These are phyloP conservation scores for Tuber umbilicatum DNA, from an alignment of 495 filamentous ascomycete species.

Conservation along the genomic window DNA sequence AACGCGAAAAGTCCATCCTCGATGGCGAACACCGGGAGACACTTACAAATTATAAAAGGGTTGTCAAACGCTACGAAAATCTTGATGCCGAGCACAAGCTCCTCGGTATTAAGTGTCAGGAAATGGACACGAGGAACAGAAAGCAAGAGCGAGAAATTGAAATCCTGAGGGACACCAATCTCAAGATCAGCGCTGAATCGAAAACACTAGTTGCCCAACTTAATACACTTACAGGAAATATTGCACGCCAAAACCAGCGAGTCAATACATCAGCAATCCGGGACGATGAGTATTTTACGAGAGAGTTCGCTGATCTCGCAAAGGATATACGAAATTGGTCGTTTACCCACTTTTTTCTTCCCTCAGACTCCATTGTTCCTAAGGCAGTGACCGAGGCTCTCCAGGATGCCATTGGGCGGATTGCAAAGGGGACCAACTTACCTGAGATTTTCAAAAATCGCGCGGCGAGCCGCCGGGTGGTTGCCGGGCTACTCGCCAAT, in stretches of 20 bases:
- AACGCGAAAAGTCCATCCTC: not conserved
- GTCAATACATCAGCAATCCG: not conserved
- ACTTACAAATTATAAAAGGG: too few species aligned
- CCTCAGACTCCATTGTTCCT: not conserved
- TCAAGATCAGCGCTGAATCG: not conserved
- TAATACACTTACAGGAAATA: not conserved
- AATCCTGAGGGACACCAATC: not conserved
- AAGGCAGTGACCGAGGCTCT: not conserved
- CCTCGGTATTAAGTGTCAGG: too few species aligned
- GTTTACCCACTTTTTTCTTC: conserved; percentile 6
- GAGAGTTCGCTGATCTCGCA: conserved; percentile 13
- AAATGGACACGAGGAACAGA: rapidly evolving
- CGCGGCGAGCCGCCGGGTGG: not conserved
- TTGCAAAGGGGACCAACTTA: not conserved
- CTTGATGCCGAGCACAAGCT: too few species aligned
- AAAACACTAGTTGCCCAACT: not conserved
- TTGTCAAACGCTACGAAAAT: too few species aligned
- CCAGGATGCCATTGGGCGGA: not conserved
- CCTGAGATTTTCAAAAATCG: not conserved
- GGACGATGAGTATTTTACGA: conserved; percentile 22
- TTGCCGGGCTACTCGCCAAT: not conserved
- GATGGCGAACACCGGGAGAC: not conserved
- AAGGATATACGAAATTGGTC: conserved; percentile 20
- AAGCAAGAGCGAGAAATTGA: not conserved
- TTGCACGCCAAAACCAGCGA: not conserved